Conservation (phyloP, 2,329 filamentous ascomycete genomes). For the Fusarium agapanthi region DNA sequence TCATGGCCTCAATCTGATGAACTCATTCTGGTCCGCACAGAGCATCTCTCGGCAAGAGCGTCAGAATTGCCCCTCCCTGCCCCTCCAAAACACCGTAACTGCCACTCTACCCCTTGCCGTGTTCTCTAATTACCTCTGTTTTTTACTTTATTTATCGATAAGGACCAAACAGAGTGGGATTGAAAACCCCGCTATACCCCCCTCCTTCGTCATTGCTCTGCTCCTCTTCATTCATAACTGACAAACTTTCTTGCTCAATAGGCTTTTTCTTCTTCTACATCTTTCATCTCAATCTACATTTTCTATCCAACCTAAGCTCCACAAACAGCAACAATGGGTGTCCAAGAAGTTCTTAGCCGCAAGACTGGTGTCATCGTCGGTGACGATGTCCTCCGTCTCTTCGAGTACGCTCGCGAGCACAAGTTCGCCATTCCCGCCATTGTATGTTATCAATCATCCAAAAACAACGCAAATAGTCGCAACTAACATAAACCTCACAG, state of each 20-base stretch:
- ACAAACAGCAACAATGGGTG: constrained; percentile 49
- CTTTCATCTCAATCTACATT: constrained; percentile 30
- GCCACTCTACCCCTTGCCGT: constrained; percentile 26
- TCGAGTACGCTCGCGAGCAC: constrained; percentile 89
- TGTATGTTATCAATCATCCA: constrained; percentile 44
- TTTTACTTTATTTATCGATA: constrained; percentile 39
- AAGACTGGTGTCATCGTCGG: constrained; percentile 65
- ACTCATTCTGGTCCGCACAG: constrained; percentile 36
- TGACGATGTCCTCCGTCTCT: constrained; percentile 70
- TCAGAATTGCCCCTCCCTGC: constrained; percentile 27
- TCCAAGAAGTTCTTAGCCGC: constrained; percentile 56
- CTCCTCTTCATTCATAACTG: constrained; percentile 35
- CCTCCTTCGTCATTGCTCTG: constrained; percentile 33
- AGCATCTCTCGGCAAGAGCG: constrained; percentile 31
- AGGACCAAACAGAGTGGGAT: constrained; percentile 23
- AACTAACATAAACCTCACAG: constrained; percentile 33
- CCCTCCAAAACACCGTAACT: constrained; percentile 19
- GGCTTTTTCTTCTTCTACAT: constrained; percentile 26
- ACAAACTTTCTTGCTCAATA: constrained; percentile 38
- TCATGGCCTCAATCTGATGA: constrained; percentile 35
- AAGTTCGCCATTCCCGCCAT: constrained; percentile 89
- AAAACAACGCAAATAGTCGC: background rate
- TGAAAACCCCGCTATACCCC: constrained; percentile 42
- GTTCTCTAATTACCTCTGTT: background rate
- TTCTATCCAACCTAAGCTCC: constrained; percentile 21